A percentile compares a stretch with the other conserved stretches of the same genome.
Evolutionary conservation across 2,329 filamentous ascomycete species (phyloP).

Genomic region (Myriosclerotinia duriaeana): DNA sequence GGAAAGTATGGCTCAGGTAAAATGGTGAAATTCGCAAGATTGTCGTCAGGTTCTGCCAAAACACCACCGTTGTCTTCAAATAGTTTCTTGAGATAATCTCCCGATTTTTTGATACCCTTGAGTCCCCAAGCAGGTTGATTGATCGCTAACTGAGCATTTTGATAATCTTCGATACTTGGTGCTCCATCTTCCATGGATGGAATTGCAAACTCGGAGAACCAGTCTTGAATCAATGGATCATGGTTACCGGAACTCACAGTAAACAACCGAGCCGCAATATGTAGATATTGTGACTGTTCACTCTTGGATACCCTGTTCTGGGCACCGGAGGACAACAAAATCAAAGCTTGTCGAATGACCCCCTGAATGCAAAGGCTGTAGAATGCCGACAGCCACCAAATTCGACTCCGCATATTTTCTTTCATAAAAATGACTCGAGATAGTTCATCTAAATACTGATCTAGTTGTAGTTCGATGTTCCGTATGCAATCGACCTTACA

Average conservation of each 20-base stretch:
- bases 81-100: constrained; percentile 8
- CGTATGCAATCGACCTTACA: constrained; percentile 28
- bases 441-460: constrained; percentile 27
- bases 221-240: constrained; percentile 20
- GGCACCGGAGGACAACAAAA: neutral
- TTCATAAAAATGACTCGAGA: constrained; percentile 29
- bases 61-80: constrained; percentile 21
- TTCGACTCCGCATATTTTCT: constrained; percentile 26
- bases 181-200: neutral
- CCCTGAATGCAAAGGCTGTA: constrained; percentile 31
- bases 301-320: neutral
- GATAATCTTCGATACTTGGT: constrained; percentile 15
- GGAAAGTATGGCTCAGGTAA: neutral
- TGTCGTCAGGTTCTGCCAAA: neutral
- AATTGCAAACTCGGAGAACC: neutral
- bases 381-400: constrained; percentile 30
- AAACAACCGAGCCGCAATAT: constrained; percentile 23
- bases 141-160: constrained; percentile 2
- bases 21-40: neutral
- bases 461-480: constrained; percentile 19
- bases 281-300: constrained; percentile 20
- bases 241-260: constrained; percentile 27
- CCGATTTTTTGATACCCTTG: constrained; percentile 10
- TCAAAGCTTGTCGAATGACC: constrained; percentile 24
- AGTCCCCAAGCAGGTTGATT: constrained; percentile 12